Evolutionary conservation across 352 stramenopile genomes (phyloP).

Genomic region (Phytophthora quininea): DNA sequence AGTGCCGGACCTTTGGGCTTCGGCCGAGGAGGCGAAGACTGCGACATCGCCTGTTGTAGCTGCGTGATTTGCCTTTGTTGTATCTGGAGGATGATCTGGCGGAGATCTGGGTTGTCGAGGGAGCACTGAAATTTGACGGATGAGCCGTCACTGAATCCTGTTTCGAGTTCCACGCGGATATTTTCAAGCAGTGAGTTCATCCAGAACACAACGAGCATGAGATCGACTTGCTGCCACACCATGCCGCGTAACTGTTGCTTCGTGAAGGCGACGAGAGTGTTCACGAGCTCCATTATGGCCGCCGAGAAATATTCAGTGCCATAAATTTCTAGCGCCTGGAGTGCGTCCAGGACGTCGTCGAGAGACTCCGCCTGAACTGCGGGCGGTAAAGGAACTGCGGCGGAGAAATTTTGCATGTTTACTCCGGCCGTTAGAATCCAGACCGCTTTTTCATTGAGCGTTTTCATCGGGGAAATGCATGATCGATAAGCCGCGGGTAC

Average conservation of each 20-base stretch:
- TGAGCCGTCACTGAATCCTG: not conserved
- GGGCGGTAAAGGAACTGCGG: not conserved
- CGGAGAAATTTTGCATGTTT: conserved; percentile 11
- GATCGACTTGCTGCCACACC: not conserved
- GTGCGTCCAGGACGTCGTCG: not conserved
- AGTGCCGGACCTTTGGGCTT: not conserved
- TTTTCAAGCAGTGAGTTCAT: conserved; percentile 4
- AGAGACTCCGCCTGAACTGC: not conserved
- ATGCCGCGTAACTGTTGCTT: not conserved
- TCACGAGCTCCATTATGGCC: not conserved
- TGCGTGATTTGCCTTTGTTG: not conserved
- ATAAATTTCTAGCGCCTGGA: conserved; percentile 1
- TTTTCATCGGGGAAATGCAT: conserved; percentile 5
- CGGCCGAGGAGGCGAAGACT: not conserved
- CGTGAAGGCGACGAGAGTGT: not conserved
- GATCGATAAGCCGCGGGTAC: conserved; percentile 9
- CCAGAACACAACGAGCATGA: conserved; percentile 5
- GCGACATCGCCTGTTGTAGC: not conserved
- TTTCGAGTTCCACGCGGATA: conserved; percentile 3
- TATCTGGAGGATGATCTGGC: conserved; percentile 4
- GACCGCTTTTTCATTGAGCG: conserved; percentile 4
- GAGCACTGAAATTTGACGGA: not conserved
- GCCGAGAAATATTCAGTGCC: not conserved
- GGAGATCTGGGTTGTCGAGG: not conserved
- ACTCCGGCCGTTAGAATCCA: conserved; percentile 1